A percentile compares a stretch with the other conserved stretches of the same genome.
phyloP scores from a whole-genome alignment of 768 basidiomycete genomes.

The Amanita pseudoporphyria region DNA sequence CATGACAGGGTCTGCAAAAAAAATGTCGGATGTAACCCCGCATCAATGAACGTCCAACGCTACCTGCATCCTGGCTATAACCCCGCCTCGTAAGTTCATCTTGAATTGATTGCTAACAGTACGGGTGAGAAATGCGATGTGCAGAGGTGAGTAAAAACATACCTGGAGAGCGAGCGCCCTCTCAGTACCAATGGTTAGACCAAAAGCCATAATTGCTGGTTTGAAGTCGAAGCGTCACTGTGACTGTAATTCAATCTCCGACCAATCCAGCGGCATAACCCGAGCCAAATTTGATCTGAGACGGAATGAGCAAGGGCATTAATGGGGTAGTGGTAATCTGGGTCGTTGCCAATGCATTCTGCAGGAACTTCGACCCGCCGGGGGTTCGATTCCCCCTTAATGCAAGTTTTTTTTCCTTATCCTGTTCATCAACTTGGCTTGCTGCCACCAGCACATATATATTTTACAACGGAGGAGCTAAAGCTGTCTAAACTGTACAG shows the following conservation, averaged over 20 bases:
- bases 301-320: conserved; percentile 15
- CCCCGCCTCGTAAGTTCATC: conserved; percentile 71
- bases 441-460: too few relatives aligned
- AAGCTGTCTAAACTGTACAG: background rate
- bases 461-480: too few relatives aligned
- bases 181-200: conserved; percentile 71
- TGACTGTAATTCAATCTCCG: conserved; percentile 6
- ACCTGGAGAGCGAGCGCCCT: conserved; percentile 67
- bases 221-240: conserved; percentile 15
- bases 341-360: conserved; percentile 8
- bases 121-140: conserved; percentile 11
- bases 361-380: conserved; percentile 56
- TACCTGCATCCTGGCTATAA: conserved; percentile 70
- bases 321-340: conserved; percentile 20
- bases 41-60: conserved; percentile 16
- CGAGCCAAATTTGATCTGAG: background rate
- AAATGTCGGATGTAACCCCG: conserved; percentile 9
- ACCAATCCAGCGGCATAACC: background rate
- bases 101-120: conserved; percentile 59
- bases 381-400: conserved; percentile 86
- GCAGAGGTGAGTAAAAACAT: conserved; percentile 9
- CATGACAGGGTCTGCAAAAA: conserved; percentile 69
- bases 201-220: conserved; percentile 50
- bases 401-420: conserved; percentile 32
- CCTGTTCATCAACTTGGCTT: too few relatives aligned